These are phyloP conservation scores for Volvox reticuliferus DNA, from an alignment of 139 green algal species.

Conservation along the genomic window DNA sequence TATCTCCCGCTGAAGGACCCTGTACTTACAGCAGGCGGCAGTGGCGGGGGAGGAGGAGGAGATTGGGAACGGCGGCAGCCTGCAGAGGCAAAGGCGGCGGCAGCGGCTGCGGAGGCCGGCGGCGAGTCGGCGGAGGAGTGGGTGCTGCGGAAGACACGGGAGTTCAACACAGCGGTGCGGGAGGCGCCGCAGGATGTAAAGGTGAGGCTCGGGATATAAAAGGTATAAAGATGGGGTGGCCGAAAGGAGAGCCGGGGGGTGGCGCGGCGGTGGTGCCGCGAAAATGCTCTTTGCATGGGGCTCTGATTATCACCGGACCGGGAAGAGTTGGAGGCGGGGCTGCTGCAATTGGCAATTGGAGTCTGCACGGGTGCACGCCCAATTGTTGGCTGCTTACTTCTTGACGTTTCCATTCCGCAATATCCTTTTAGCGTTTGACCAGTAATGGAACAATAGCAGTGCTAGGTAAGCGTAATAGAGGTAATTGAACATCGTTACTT, in stretches of 20 bases:
- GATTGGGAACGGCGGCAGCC: not conserved
- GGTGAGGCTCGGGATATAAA: not conserved
- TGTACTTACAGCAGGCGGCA: not conserved
- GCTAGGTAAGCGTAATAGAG: no score
- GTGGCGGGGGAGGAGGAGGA: not conserved
- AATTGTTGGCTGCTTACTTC: no score
- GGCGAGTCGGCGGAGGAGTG: slow-evolving; percentile 74
- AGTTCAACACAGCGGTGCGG: slow-evolving; percentile 81
- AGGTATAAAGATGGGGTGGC: not conserved
- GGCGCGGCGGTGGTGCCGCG: not conserved
- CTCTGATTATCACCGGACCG: no score
- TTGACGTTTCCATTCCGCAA: no score
- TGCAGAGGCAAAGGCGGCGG: slow-evolving; percentile 27
- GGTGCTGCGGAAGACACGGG: slow-evolving; percentile 70
- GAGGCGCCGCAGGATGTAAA: slow-evolving; percentile 69
- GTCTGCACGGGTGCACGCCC: no score
- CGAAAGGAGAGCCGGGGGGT: not conserved
- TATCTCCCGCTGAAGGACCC: slow-evolving; percentile 55
- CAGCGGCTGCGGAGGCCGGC: slow-evolving; percentile 30
- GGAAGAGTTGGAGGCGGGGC: no score
- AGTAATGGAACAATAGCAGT: no score
- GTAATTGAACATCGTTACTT: no score
- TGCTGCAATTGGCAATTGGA: no score
- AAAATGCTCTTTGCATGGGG: no score
- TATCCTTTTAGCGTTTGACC: no score